Percentiles rank a stretch among this genome's conserved stretches.
Evolutionary conservation across 371 early-diverging fungal genomes (phyloP).

Genomic region (Mucor lusitanicus): DNA sequence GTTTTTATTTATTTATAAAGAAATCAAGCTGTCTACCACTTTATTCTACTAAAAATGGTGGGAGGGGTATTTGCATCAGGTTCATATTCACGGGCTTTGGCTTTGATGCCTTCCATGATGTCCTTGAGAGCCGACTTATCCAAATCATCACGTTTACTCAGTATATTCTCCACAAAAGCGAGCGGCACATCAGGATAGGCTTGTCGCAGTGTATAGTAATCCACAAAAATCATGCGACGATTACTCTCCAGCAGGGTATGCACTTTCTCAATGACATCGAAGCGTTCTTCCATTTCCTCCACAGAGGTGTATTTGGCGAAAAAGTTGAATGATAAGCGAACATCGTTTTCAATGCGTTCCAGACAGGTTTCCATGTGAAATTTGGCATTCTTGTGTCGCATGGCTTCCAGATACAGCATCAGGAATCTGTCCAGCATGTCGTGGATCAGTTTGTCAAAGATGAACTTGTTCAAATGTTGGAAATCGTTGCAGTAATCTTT

Average conservation of each 20-base stretch:
- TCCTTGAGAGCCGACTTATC: conserved; percentile 73
- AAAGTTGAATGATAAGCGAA: conserved; percentile 62
- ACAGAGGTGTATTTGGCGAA: conserved; percentile 64
- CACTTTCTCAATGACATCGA: conserved; percentile 79
- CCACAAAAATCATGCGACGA: conserved; percentile 70
- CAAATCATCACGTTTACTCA: conserved; percentile 78
- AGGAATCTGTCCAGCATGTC: conserved; percentile 86
- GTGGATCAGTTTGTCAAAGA: conserved; percentile 82
- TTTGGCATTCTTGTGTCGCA: conserved; percentile 75
- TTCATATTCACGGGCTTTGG: conserved; percentile 70
- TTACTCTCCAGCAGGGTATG: conserved; percentile 68
- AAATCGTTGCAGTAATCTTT: conserved; percentile 91
- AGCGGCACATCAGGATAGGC: conserved; percentile 84
- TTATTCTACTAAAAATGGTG: conserved; percentile 54
- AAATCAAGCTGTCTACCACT: conserved; percentile 30
- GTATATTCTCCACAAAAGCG: conserved; percentile 75
- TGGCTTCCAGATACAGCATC: conserved; percentile 80
- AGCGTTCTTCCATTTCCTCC: conserved; percentile 65
- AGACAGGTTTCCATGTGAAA: conserved; percentile 63
- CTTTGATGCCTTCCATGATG: conserved; percentile 75
- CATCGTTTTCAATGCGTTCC: conserved; percentile 73
- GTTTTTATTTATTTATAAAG: too few relatives aligned
- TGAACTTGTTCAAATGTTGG: conserved; percentile 78
- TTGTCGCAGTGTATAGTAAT: conserved; percentile 76
- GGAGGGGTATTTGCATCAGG: conserved; percentile 49